Evolutionary conservation across 1,139 yeast genomes (phyloP).

Genomic region (Williopsis jadinii): DNA sequence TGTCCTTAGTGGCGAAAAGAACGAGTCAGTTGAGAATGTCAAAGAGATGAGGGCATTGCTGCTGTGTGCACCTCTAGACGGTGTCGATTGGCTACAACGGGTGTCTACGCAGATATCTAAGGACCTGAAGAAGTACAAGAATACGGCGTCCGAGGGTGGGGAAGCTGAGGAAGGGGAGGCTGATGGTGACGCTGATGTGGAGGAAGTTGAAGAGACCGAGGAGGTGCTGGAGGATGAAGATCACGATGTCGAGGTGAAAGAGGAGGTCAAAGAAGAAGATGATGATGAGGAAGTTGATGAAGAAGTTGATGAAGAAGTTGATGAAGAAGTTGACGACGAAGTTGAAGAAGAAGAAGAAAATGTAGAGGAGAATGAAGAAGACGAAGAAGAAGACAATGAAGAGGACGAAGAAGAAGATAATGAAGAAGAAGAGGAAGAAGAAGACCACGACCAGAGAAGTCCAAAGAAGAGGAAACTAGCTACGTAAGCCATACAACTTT

Average conservation of each 20-base stretch:
- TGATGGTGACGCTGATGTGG: neutral
- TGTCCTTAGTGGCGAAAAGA: neutral
- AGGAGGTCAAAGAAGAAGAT: too few relatives aligned
- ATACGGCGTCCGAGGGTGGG: neutral
- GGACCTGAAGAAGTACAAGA: neutral
- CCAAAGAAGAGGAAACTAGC: too few relatives aligned
- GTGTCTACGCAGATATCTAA: neutral
- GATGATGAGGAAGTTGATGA: conserved; percentile 61
- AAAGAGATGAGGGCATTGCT: neutral
- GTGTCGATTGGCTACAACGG: neutral
- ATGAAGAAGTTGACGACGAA: conserved; percentile 82
- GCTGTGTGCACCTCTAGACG: neutral
- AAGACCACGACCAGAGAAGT: conserved; percentile 8
- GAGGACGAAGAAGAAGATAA: conserved; percentile 39
- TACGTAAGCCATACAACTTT: too few relatives aligned
- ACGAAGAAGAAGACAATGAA: conserved; percentile 48
- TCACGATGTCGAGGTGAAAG: neutral
- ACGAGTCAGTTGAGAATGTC: neutral
- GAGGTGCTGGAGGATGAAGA: neutral
- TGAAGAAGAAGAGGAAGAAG: conserved; percentile 74
- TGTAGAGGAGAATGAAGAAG: conserved; percentile 34
- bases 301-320: conserved; percentile 66
- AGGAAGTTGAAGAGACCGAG: neutral
- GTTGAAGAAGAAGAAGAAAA: conserved; percentile 49
- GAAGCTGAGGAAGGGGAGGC: neutral